Evolutionary conservation across 768 basidiomycete species (phyloP).

Genomic region (Lentinula detonsa): DNA sequence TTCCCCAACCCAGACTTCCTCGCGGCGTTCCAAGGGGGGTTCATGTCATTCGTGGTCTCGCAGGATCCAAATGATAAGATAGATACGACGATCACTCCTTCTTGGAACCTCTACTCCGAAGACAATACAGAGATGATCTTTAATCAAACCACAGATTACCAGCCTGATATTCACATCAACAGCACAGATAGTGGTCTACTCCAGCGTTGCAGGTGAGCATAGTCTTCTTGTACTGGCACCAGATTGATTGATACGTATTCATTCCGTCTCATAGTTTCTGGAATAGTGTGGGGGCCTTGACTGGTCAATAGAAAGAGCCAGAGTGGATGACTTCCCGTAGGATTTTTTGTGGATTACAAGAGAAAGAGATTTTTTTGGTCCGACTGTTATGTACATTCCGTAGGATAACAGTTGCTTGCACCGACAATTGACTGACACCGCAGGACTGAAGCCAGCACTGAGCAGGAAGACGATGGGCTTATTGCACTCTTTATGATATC

Average conservation of each 20-base stretch:
- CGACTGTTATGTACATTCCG: no score
- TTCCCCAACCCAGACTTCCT: constrained; percentile 18
- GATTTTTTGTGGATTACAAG: no score
- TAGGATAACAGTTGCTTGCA: no score
- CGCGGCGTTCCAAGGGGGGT: constrained; percentile 15
- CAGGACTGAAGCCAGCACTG: no score
- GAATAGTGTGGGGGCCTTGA: constrained; percentile 7
- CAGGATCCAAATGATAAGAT: constrained; percentile 15
- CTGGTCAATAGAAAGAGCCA: not conserved
- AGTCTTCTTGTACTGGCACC: not conserved
- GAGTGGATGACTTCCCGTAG: not conserved
- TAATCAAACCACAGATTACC: constrained; percentile 13
- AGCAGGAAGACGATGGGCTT: no score
- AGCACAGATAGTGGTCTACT: constrained; percentile 14
- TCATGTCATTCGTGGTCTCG: constrained; percentile 15
- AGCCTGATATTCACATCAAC: constrained; percentile 9
- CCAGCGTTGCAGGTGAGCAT: constrained; percentile 17
- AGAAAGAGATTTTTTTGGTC: no score
- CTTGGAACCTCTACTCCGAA: constrained; percentile 9
- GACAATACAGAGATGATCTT: constrained; percentile 24
- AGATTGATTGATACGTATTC: not conserved
- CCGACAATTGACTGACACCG: no score
- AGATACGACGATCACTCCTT: constrained; percentile 13
- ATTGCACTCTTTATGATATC: no score
- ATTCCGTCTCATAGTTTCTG: constrained; percentile 2